Evolutionary conservation across 164 flowering plant species (phyloP).

Genomic region (Nelumbo lutea): DNA sequence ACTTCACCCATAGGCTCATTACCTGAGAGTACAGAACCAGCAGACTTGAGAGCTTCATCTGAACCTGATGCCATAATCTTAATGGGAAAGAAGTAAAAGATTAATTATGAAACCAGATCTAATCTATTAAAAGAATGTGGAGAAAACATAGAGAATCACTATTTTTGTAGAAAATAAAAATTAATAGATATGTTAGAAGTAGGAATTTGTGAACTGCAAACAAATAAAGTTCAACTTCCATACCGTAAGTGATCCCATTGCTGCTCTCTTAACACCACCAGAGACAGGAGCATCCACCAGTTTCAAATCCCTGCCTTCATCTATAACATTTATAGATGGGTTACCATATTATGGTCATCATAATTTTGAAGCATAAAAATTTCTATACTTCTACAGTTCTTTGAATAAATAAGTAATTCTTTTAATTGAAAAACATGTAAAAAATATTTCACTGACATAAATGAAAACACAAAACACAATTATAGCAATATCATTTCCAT

Average conservation of each 20-base stretch:
- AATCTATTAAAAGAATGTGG: neutral
- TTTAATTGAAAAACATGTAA: no score
- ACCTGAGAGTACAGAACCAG: slow-evolving; percentile 89
- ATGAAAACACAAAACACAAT: no score
- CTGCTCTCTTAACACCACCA: slow-evolving; percentile 90
- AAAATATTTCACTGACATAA: no score
- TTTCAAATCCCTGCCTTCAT: slow-evolving; percentile 65
- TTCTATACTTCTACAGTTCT: no score
- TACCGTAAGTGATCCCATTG: slow-evolving; percentile 88
- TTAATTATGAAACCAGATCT: neutral
- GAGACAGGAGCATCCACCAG: slow-evolving; percentile 99
- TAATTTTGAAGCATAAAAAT: neutral
- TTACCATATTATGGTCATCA: neutral
- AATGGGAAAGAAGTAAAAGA: slow-evolving; percentile 1
- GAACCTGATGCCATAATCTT: slow-evolving; percentile 95
- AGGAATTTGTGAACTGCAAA: neutral
- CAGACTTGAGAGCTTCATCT: slow-evolving; percentile 67
- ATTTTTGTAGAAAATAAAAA: neutral
- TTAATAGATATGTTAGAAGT: neutral
- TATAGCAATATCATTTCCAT: no score
- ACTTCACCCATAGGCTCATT: slow-evolving; percentile 10
- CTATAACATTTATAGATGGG: slow-evolving; percentile 19
- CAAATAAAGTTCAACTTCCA: slow-evolving; percentile 10
- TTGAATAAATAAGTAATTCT: no score
- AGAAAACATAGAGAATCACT: neutral